These are phyloP conservation scores for Silybum marianum DNA, from an alignment of 129 eudicot species.

Conservation along the genomic window DNA sequence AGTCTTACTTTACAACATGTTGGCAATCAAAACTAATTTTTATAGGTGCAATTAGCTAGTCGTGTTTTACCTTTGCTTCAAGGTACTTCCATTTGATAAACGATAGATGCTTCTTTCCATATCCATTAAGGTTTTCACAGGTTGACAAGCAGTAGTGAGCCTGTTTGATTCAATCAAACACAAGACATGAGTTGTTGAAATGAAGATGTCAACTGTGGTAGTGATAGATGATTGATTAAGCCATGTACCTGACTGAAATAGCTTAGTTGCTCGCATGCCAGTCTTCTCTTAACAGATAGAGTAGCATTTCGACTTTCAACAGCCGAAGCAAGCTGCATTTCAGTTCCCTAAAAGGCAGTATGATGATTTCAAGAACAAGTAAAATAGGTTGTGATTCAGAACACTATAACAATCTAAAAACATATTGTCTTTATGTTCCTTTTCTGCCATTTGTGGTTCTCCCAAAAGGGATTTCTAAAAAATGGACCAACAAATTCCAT, in stretches of 20 bases:
- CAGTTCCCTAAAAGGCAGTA: conserved; percentile 73
- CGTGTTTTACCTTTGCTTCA: conserved; percentile 69
- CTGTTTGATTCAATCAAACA: conserved; percentile 34
- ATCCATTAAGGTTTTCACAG: conserved; percentile 41
- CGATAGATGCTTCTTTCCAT: conserved; percentile 68
- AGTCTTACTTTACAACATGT: background rate
- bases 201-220: background rate
- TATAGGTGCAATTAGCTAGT: background rate
- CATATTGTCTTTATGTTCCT: background rate
- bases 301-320: conserved; percentile 80
- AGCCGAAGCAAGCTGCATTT: conserved; percentile 90
- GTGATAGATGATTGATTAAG: background rate
- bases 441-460: background rate
- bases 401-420: background rate
- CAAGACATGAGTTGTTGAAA: background rate
- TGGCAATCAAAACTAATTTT: background rate
- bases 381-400: background rate
- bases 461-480: background rate
- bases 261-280: conserved; percentile 87
- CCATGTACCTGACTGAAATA: conserved; percentile 63
- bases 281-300: conserved; percentile 84
- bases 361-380: background rate
- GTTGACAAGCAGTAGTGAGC: conserved; percentile 75
- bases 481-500: background rate
- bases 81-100: conserved; percentile 91